These are phyloP conservation scores for Aspergillus fijiensis DNA, from an alignment of 2,329 filamentous ascomycete genomes.

Conservation along the genomic window DNA sequence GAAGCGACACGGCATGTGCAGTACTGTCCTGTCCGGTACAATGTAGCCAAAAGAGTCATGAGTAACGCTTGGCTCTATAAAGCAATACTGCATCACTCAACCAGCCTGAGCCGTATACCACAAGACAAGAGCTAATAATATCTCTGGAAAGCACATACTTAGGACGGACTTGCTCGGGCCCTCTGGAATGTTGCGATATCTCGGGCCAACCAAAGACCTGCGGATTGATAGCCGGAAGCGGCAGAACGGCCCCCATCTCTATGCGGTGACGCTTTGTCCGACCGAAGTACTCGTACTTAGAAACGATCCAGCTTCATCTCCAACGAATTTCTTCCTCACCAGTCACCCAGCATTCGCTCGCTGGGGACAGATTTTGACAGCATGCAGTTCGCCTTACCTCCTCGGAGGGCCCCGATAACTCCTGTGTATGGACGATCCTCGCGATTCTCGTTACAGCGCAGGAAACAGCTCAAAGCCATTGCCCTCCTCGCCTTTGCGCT, in stretches of 20 bases:
- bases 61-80: neutral
- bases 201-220: slow-evolving; percentile 7
- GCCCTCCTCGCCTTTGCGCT: slow-evolving; percentile 56
- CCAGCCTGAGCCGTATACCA: neutral
- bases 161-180: neutral
- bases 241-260: neutral
- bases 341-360: slow-evolving; percentile 18
- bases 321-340: slow-evolving; percentile 5
- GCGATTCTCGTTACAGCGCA: slow-evolving; percentile 48
- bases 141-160: neutral
- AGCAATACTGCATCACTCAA: neutral
- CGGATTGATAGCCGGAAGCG: slow-evolving; percentile 2
- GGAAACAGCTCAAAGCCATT: slow-evolving; percentile 62
- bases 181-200: slow-evolving; percentile 3
- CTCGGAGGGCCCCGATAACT: slow-evolving; percentile 77
- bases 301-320: neutral
- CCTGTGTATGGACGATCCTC: slow-evolving; percentile 63
- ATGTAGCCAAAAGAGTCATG: neutral
- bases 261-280: slow-evolving; percentile 4
- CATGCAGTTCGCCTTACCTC: slow-evolving; percentile 90
- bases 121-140: neutral
- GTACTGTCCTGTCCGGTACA: too few relatives aligned
- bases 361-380: slow-evolving; percentile 20
- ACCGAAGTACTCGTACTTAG: neutral
- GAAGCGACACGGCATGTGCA: neutral